Evolutionary conservation across 768 basidiomycete species (phyloP).

Genomic region (Mycena amicta): DNA sequence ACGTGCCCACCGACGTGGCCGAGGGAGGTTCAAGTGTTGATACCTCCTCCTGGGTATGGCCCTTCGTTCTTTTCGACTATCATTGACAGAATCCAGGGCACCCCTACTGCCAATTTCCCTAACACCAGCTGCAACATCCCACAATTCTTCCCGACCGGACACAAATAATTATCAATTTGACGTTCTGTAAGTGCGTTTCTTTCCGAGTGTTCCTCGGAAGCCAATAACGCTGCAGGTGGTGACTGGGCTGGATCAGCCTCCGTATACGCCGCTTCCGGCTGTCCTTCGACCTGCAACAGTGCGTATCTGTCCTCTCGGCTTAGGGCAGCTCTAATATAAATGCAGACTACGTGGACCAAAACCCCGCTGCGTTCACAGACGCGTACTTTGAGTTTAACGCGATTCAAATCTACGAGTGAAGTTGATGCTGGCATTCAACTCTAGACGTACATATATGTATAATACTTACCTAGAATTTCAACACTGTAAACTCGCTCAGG

Average conservation of each 20-base stretch:
- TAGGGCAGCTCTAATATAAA: background rate
- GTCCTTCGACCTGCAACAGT: background rate
- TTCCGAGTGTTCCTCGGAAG: no score
- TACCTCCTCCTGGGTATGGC: slow-evolving; percentile 57
- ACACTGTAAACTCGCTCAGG: background rate
- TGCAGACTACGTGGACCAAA: background rate
- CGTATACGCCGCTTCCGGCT: background rate
- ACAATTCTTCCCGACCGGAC: slow-evolving; percentile 55
- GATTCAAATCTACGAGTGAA: background rate
- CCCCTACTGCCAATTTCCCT: slow-evolving; percentile 61
- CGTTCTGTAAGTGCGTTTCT: slow-evolving; percentile 41
- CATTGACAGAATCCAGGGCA: no score
- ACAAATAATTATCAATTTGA: slow-evolving; percentile 68
- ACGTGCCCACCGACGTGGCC: slow-evolving; percentile 51
- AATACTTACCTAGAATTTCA: no score
- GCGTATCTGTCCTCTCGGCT: background rate
- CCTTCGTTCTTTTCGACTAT: no score
- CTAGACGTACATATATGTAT: no score
- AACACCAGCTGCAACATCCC: slow-evolving; percentile 59
- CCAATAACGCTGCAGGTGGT: no score
- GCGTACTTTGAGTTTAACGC: slow-evolving; percentile 4
- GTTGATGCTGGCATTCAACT: background rate
- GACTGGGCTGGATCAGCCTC: background rate
- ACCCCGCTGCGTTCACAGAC: background rate
- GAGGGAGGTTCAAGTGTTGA: slow-evolving; percentile 41